Evolutionary conservation across 1,139 yeast genomes (phyloP).

Genomic region (Geotrichum aggregatum): DNA sequence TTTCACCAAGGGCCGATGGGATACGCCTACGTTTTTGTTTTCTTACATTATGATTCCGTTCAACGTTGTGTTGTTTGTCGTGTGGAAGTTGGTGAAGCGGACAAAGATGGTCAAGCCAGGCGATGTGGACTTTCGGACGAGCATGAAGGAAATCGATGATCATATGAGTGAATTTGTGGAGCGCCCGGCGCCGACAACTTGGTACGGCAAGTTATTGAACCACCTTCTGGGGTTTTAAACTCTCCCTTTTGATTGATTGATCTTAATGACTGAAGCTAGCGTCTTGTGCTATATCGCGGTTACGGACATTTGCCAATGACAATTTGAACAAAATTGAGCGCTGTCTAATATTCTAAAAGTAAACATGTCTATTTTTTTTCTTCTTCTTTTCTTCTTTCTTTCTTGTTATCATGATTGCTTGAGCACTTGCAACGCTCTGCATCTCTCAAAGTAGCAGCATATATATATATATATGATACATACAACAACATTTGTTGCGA

Average conservation of each 20-base stretch:
- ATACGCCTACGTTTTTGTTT: conserved; percentile 55
- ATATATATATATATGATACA: too few relatives aligned
- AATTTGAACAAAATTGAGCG: too few relatives aligned
- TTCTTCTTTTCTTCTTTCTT: too few relatives aligned
- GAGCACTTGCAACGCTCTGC: too few relatives aligned
- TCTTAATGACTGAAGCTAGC: too few relatives aligned
- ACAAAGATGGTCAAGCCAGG: conserved; percentile 49
- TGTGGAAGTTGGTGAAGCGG: conserved; percentile 54
- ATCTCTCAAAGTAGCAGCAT: too few relatives aligned
- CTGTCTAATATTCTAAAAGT: too few relatives aligned
- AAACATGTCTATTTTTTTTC: too few relatives aligned
- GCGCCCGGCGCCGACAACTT: conserved; percentile 22
- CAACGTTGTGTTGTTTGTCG: conserved; percentile 52
- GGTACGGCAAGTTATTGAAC: conserved; percentile 21
- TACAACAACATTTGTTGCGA: too few relatives aligned
- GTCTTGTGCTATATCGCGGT: too few relatives aligned
- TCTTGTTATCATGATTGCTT: too few relatives aligned
- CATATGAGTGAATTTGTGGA: conserved; percentile 24
- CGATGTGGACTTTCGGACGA: conserved; percentile 54
- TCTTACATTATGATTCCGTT: conserved; percentile 65
- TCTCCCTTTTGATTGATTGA: too few relatives aligned
- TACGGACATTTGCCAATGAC: neutral
- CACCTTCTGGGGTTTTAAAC: neutral
- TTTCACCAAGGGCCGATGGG: conserved; percentile 64
- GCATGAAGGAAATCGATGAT: conserved; percentile 53